Base-by-base conservation (phyloP, 441 rosid species). In the Brassica hybrid region DNA sequence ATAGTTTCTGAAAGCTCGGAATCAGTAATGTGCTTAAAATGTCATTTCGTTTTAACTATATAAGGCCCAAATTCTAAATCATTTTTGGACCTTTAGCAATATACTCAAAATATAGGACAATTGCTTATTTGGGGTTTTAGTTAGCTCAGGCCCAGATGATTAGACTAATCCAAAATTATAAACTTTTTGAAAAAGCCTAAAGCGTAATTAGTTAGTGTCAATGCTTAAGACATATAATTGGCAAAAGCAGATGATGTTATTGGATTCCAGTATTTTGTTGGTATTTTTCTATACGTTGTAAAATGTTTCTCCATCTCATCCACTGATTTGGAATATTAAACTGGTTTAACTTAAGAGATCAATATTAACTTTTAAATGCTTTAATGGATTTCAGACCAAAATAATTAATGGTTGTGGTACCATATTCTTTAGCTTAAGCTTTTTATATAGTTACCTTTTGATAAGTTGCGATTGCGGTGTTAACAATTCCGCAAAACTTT, bases 261-360 rank as follows among this genome's bases (percentile, higher is more conserved):
- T 67, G 72, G 71, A 65, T 36, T 63, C 69, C 11, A 52, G 12
- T 73, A 9, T 52, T 54, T 34, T 52, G 11, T 34, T 34, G 54
- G 38, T 64, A 34, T n/a, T 5, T 10, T 58, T 36, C 16, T 19
- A n/a, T 36, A 16, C 16, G 27, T 14, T 60, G 9, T 56, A n/a
- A 19, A 45, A 21, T 52, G 18, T 17, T 73, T 73, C 32, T n/a
- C 36, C 69, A 48, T 52, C 14, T 36, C 17, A n/a, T 14, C 25
- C 25, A 64, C 56, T 50, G 34, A 21, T 19, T 8, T 32, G 23
- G 67, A 14, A 11, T 68, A 50, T 25, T 14, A 48, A 25, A n/a
- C n/a, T n/a, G 1, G n/a, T 64, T 17, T 16, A 63, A 27, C 2
- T 10, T 0, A n/a, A 19, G 25, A 64, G 5, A 21, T 14, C 14